A percentile compares a stretch with the other conserved stretches of the same genome.
Conservation (phyloP, 371 early-diverging fungal species). For the Apophysomyces elegans region DNA sequence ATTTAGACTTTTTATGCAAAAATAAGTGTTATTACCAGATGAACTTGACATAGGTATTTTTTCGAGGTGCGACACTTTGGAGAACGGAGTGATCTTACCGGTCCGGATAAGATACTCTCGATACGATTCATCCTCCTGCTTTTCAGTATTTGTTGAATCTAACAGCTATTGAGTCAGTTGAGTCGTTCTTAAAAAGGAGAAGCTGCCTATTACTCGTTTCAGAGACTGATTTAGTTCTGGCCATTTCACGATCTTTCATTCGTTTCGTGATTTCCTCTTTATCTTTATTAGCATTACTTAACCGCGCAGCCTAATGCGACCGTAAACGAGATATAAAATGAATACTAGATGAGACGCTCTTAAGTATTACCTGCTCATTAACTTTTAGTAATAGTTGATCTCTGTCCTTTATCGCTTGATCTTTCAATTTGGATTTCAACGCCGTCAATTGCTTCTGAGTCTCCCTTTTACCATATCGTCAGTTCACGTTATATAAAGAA, state of each 20-base stretch:
- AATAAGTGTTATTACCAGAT: not conserved
- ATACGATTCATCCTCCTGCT: conserved; percentile 53
- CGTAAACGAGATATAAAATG: not conserved
- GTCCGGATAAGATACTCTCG: conserved; percentile 72
- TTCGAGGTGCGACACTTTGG: conserved; percentile 34
- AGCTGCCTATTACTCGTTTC: not conserved
- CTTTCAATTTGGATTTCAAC: conserved; percentile 47
- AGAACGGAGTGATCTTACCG: conserved; percentile 83
- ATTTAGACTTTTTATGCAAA: not conserved
- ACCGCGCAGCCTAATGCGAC: conserved; percentile 30
- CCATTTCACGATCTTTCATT: conserved; percentile 35
- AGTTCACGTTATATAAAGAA: conserved; percentile 4
- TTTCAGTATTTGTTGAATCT: conserved; percentile 18
- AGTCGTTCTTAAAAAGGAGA: too few relatives aligned
- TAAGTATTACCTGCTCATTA: conserved; percentile 30
- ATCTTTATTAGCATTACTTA: conserved; percentile 45
- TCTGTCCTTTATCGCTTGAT: conserved; percentile 16
- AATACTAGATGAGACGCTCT: not conserved
- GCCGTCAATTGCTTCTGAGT: conserved; percentile 37
- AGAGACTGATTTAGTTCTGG: conserved; percentile 15
- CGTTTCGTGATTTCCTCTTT: conserved; percentile 53
- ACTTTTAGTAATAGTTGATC: conserved; percentile 32
- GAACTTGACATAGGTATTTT: not conserved
- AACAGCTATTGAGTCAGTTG: too few relatives aligned
- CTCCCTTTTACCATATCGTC: conserved; percentile 18